These are phyloP conservation scores for Mycocentrospora acerina DNA, from an alignment of 2,329 filamentous ascomycete species.

Conservation along the genomic window DNA sequence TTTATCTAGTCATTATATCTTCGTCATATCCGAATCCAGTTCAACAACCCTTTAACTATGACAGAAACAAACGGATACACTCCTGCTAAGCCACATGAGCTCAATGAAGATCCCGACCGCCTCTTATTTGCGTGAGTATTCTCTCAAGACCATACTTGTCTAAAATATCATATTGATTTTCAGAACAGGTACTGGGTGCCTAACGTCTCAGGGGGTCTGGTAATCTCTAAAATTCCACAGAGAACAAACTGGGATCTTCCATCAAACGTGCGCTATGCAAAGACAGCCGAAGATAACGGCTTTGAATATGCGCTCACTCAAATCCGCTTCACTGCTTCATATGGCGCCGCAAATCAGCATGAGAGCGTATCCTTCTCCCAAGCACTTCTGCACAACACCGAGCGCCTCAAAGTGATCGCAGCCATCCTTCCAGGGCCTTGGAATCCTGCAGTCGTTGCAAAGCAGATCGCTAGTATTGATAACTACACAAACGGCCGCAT, in stretches of 20 bases:
- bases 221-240: constrained; percentile 56
- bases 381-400: constrained; percentile 50
- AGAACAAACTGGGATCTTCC: constrained; percentile 52
- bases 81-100: constrained; percentile 27
- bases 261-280: constrained; percentile 53
- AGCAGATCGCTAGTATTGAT: constrained; percentile 57
- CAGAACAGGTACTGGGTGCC: constrained; percentile 54
- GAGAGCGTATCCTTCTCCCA: constrained; percentile 56
- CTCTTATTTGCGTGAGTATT: constrained; percentile 47
- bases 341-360: constrained; percentile 52
- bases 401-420: constrained; percentile 54
- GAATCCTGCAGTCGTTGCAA: constrained; percentile 52
- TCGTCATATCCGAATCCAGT: too few species aligned
- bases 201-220: constrained; percentile 56
- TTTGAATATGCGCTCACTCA: constrained; percentile 57
- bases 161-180: neutral
- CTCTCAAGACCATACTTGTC: neutral
- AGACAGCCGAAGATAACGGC: constrained; percentile 50
- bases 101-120: constrained; percentile 48
- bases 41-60: neutral
- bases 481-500: constrained; percentile 55
- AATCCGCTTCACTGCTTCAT: constrained; percentile 56
- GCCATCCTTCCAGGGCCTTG: constrained; percentile 48
- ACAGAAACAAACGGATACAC: constrained; percentile 17
- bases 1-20: too few species aligned